Evolutionary conservation across 768 basidiomycete species (phyloP).

Genomic region (Podaxis carcinomalis): DNA sequence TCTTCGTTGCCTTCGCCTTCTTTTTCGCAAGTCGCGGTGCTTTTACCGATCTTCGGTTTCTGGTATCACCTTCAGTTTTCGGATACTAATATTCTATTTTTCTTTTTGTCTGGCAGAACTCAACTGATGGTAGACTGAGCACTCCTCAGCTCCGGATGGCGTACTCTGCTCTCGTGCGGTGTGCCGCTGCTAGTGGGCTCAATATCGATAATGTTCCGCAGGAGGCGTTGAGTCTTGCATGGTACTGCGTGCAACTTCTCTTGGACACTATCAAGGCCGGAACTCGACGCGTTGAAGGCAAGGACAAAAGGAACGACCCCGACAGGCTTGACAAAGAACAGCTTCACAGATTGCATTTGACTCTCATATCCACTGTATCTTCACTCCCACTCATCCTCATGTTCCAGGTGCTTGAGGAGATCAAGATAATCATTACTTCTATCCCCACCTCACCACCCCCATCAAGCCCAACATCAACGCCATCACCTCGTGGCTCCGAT

Average conservation of each 20-base stretch:
- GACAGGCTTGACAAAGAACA: constrained; percentile 20
- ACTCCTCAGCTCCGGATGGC: constrained; percentile 69
- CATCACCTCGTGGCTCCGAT: background rate
- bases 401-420: constrained; percentile 47
- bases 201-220: constrained; percentile 16
- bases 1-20: background rate
- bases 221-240: constrained; percentile 46
- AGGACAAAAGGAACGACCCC: background rate
- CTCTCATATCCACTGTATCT: constrained; percentile 62
- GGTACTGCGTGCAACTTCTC: constrained; percentile 62
- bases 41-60: background rate
- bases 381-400: constrained; percentile 58
- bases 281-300: constrained; percentile 10
- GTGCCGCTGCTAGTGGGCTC: constrained; percentile 43
- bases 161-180: constrained; percentile 64
- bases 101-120: constrained; percentile 42
- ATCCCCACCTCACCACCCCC: constrained; percentile 19
- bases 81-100: background rate
- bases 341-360: constrained; percentile 56
- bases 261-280: constrained; percentile 38
- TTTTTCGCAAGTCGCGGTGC: background rate
- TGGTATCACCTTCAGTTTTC: background rate
- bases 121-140: constrained; percentile 54
- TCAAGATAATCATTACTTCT: constrained; percentile 30
- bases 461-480: constrained; percentile 10